These are phyloP conservation scores for Trametes elegans DNA, from an alignment of 768 basidiomycete species.

Conservation along the genomic window DNA sequence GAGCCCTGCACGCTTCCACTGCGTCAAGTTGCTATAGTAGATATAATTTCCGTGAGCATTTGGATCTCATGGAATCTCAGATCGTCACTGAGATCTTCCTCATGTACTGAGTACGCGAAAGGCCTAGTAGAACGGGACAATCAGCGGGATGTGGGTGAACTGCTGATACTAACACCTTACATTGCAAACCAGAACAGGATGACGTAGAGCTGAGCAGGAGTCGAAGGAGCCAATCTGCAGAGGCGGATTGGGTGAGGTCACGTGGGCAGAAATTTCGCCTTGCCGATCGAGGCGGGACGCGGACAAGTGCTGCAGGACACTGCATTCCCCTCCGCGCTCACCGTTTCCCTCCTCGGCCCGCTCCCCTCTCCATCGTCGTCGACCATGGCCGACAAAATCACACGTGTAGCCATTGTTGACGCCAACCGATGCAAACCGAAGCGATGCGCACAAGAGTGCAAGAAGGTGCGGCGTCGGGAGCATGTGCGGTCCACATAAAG, in stretches of 20 bases:
- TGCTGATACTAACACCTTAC: too few relatives aligned
- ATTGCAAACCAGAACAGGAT: too few relatives aligned
- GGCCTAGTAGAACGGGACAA: too few relatives aligned
- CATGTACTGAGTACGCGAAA: too few relatives aligned
- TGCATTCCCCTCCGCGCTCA: neutral
- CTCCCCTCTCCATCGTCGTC: neutral
- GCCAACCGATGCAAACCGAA: conserved; percentile 95
- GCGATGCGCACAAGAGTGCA: conserved; percentile 96
- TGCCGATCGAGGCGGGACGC: conserved; percentile 2
- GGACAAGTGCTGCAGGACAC: neutral
- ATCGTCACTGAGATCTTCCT: too few relatives aligned
- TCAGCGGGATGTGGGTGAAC: too few relatives aligned
- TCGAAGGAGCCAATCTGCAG: neutral
- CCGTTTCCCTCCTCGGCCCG: neutral
- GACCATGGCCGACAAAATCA: conserved; percentile 76
- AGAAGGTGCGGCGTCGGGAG: conserved; percentile 60
- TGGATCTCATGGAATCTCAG: too few relatives aligned
- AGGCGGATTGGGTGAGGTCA: neutral
- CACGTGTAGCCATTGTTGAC: conserved; percentile 95
- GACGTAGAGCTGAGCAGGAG: neutral
- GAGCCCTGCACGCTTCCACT: conserved; percentile 14
- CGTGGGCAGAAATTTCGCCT: conserved; percentile 13
- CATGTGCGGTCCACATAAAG: neutral
- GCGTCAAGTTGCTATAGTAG: conserved; percentile 5
- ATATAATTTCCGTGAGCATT: too few relatives aligned